Evolutionary conservation across 257 asterid species (phyloP).

Genomic region (Nemophila menziesii): DNA sequence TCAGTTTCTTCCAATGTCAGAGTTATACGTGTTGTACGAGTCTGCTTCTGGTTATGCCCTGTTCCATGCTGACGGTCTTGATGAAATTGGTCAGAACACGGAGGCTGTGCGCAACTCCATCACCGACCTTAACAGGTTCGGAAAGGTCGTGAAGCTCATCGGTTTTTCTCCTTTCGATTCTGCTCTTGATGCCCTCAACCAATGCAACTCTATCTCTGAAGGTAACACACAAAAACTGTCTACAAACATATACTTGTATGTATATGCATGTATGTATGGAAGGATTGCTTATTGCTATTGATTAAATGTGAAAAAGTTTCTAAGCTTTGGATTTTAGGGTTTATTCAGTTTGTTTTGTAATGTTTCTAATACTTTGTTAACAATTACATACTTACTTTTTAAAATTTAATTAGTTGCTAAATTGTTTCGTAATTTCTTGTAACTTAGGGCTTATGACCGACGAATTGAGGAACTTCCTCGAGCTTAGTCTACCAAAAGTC

Average conservation of each 20-base stretch:
- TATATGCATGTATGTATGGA: background rate
- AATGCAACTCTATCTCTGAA: constrained; percentile 85
- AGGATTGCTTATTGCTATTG: background rate
- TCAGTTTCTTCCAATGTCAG: constrained; percentile 31
- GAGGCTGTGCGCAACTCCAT: constrained; percentile 75
- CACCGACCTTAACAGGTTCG: constrained; percentile 61
- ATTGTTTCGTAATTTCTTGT: background rate
- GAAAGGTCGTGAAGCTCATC: constrained; percentile 60
- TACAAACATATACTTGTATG: background rate
- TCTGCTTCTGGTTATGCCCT: constrained; percentile 72
- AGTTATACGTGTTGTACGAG: constrained; percentile 56
- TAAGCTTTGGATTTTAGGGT: background rate
- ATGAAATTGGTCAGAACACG: constrained; percentile 83
- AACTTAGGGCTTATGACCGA: constrained; percentile 79
- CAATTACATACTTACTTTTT: background rate
- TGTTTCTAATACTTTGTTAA: background rate
- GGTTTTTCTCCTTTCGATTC: constrained; percentile 74
- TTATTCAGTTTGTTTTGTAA: background rate
- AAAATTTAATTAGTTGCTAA: background rate
- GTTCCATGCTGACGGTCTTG: constrained; percentile 58
- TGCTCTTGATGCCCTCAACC: constrained; percentile 88
- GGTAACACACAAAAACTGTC: constrained; percentile 36
- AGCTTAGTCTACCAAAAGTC: constrained; percentile 61
- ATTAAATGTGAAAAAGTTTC: too few relatives aligned
- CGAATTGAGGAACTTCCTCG: constrained; percentile 71